These are phyloP conservation scores for Asclepias syriaca DNA, from an alignment of 257 asterid genomes.

Conservation along the genomic window DNA sequence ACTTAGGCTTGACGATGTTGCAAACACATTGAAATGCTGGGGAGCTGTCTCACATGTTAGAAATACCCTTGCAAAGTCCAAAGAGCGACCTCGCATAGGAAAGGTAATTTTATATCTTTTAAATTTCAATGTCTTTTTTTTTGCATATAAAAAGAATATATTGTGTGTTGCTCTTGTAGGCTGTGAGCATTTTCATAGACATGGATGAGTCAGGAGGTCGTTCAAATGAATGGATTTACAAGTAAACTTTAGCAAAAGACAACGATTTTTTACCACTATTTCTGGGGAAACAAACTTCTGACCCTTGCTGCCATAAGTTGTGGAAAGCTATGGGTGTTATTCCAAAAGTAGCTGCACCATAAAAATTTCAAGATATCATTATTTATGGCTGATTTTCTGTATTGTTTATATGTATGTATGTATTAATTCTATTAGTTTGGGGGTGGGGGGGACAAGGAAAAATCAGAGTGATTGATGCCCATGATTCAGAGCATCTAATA, in stretches of 20 bases:
- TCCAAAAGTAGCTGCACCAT: not conserved
- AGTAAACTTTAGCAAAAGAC: conserved; percentile 29
- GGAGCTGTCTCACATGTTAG: conserved; percentile 98
- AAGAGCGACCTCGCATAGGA: conserved; percentile 95
- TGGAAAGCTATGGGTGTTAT: not conserved
- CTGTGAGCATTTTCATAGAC: conserved; percentile 89
- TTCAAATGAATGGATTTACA: conserved; percentile 95
- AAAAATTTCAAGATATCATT: not conserved
- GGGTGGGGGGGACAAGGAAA: too few species aligned
- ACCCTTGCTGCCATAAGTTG: not conserved
- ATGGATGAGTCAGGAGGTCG: conserved; percentile 97
- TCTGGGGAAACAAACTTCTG: not conserved
- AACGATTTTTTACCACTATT: not conserved
- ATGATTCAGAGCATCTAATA: not conserved
- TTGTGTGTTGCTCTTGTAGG: conserved; percentile 34
- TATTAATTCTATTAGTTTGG: not conserved
- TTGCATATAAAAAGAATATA: too few species aligned
- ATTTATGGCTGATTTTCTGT: not conserved
- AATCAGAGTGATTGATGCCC: too few species aligned
- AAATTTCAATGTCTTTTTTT: too few species aligned
- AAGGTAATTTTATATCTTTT: conserved; percentile 31
- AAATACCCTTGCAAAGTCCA: conserved; percentile 63
- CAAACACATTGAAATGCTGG: conserved; percentile 87
- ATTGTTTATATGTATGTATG: not conserved
- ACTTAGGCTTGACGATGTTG: conserved; percentile 89